Evolutionary conservation across 2,329 filamentous ascomycete genomes (phyloP), one percentile per base, ranked within the genome.

Genomic region (Fusarium pseudoanthophilum): DNA sequence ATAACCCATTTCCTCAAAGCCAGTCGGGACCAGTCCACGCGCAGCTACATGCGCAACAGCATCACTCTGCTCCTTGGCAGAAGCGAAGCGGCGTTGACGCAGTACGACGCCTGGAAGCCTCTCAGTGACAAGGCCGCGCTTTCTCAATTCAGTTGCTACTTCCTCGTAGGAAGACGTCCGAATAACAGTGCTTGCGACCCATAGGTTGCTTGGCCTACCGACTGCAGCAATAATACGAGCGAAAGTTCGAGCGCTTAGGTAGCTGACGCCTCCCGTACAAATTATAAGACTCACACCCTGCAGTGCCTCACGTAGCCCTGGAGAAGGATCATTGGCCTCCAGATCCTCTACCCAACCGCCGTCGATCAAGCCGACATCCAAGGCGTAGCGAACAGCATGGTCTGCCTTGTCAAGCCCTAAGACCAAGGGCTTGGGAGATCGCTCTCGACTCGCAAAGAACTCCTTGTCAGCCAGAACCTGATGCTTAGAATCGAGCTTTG

Each of bases 261-360:
- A 64, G 4, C 61, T 10, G 3, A 8, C 37, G 4, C 57, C 58
- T 3, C n/a, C 61, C 1, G 61, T 52, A 7, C 45, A 64, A 2
- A 28, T 64, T 3, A 45, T 11, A 1, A 64, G 11, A 4, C 28
- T 39, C 1, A 64, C 45, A 1, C n/a, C 37, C 11, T 13, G 18
- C 0, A 64, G 4, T 6, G n/a, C 26, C 1, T 18, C 7, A 4
- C 1, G 4, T 1, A 52, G 14, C 1, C 4, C 10, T 0, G 30
- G 2, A 3, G 61, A 64, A 2, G 32, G 32, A 10, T 45, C 32
- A 2, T 24, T 5, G 21, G 10, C 2, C 5, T 64, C 45, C 5
- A 63, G 11, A 5, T 62, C 20, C 11, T 62, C 45, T n/a, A 34
- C 21, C 37, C 32, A 64, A 2, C 61, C 45, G 5, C 3, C 9